Conservation (phyloP, 1,139 yeast species). For the Debaryomyces psychrophilus region DNA sequence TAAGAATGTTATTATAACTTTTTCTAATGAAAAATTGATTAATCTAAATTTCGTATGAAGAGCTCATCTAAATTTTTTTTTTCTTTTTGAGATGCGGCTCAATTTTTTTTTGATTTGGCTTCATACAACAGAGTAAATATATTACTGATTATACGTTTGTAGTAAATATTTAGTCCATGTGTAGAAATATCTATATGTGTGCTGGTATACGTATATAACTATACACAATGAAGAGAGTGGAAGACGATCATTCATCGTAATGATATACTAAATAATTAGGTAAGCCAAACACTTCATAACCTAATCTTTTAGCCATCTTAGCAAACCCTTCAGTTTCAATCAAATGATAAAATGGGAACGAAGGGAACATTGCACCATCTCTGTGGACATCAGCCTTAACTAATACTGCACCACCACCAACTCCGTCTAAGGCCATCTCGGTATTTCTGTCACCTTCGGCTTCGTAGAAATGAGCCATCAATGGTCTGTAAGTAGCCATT, state of each 20-base stretch:
- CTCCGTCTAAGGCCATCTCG: slow-evolving; percentile 89
- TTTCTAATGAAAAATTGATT: slow-evolving; percentile 3
- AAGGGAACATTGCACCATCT: slow-evolving; percentile 99
- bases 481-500: slow-evolving; percentile 90
- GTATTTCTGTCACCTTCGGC: slow-evolving; percentile 59
- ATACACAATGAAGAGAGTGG: neutral
- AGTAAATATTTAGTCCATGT: neutral
- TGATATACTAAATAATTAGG: slow-evolving; percentile 95
- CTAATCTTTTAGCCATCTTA: slow-evolving; percentile 93
- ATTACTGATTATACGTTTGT: neutral
- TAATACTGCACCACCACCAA: slow-evolving; percentile 93
- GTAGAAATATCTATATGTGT: neutral
- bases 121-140: neutral
- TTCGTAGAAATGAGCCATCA: slow-evolving; percentile 89
- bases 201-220: neutral
- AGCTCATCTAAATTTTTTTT: slow-evolving; percentile 11
- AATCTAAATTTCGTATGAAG: slow-evolving; percentile 2
- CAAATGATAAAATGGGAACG: slow-evolving; percentile 94
- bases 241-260: slow-evolving; percentile 55
- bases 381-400: slow-evolving; percentile 97
- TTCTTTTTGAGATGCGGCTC: slow-evolving; percentile 9
- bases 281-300: slow-evolving; percentile 87
- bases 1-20: neutral
- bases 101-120: slow-evolving; percentile 5
- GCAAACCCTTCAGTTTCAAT: slow-evolving; percentile 99